These are phyloP conservation scores for Saccharomyces hybrid DNA, from an alignment of 1,139 yeast species.

Conservation along the genomic window DNA sequence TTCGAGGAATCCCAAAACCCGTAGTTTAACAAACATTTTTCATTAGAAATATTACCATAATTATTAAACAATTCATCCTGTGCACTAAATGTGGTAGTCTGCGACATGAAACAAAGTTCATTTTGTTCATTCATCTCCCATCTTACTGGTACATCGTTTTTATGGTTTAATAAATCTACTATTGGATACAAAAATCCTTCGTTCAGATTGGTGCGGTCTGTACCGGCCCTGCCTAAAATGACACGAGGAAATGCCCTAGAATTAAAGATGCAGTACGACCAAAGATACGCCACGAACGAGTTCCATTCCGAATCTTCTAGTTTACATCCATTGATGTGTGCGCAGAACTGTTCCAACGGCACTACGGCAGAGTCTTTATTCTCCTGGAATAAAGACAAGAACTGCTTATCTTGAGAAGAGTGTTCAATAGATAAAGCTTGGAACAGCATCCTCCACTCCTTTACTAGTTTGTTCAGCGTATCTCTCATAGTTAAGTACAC, in stretches of 20 bases:
- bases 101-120: background rate
- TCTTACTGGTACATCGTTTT: constrained; percentile 49
- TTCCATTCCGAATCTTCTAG: constrained; percentile 38
- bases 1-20: constrained; percentile 59
- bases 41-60: constrained; percentile 81
- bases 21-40: constrained; percentile 48
- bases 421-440: constrained; percentile 6
- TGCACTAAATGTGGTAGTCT: background rate
- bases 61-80: constrained; percentile 59
- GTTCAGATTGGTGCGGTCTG: constrained; percentile 32
- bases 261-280: constrained; percentile 65
- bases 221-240: constrained; percentile 31
- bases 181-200: constrained; percentile 71
- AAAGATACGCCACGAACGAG: constrained; percentile 54
- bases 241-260: constrained; percentile 75
- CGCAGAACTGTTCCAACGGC: background rate
- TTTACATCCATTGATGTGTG: background rate
- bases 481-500: constrained; percentile 33
- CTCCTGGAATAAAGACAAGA: constrained; percentile 3
- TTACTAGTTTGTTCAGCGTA: constrained; percentile 26
- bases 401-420: constrained; percentile 5
- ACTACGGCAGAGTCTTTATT: constrained; percentile 10
- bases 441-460: constrained; percentile 26
- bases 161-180: constrained; percentile 71
- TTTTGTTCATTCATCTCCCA: constrained; percentile 40